Conservation (phyloP, 768 basidiomycete species). For the Pleurotus djamor region DNA sequence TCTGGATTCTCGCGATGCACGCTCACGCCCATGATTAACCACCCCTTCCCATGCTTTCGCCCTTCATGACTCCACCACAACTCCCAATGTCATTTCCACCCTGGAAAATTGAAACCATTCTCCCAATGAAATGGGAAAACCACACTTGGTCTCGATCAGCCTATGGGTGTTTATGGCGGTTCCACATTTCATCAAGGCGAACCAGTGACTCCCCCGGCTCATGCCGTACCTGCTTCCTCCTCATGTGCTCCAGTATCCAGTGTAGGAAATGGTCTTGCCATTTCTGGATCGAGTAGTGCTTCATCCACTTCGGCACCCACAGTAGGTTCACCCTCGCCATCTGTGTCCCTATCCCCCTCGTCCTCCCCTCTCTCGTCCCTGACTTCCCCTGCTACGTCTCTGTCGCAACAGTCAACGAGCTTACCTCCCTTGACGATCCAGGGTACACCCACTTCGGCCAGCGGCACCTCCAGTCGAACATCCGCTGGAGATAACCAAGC, state of each 20-base stretch:
- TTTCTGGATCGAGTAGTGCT: constrained; percentile 23
- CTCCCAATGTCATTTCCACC: neutral
- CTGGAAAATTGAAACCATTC: neutral
- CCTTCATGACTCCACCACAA: neutral
- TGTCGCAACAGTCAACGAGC: neutral
- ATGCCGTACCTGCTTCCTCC: constrained; percentile 57
- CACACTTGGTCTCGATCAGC: constrained; percentile 23
- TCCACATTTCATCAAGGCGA: constrained; percentile 70
- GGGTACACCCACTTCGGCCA: neutral
- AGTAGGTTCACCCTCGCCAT: constrained; percentile 5
- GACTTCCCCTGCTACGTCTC: neutral
- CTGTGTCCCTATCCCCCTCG: neutral
- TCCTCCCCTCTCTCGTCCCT: neutral
- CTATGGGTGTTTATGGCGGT: constrained; percentile 67
- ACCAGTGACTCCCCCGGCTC: constrained; percentile 49
- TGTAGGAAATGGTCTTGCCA: constrained; percentile 44
- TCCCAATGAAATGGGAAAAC: neutral
- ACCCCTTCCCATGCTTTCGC: neutral
- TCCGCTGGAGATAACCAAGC: neutral
- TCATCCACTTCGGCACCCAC: constrained; percentile 15
- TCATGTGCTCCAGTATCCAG: constrained; percentile 52
- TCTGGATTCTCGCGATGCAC: neutral
- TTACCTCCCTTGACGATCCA: neutral
- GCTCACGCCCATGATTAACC: neutral
- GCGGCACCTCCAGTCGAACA: neutral